Percentiles rank a stretch among this genome's conserved stretches.
Evolutionary conservation across 2,329 filamentous ascomycete species (phyloP).

Genomic region (Orbilia blumenaviensis): DNA sequence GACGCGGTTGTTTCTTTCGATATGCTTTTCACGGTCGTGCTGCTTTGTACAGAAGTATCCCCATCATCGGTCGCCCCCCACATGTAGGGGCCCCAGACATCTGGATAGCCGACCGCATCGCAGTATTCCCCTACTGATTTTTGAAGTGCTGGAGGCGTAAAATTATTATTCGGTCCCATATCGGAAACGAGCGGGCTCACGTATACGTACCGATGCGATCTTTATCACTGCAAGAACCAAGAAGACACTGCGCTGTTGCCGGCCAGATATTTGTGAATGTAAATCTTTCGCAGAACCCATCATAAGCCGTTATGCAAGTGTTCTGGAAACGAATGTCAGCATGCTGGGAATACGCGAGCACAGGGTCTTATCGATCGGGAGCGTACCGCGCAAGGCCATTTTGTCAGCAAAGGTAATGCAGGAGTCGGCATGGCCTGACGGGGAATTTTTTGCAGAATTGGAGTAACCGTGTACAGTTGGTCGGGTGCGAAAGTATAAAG

Average conservation of each 20-base stretch:
- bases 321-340: constrained; percentile 6
- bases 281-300: constrained; percentile 38
- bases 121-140: constrained; percentile 22
- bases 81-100: constrained; percentile 38
- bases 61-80: constrained; percentile 25
- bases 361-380: background rate
- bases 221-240: constrained; percentile 13
- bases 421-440: constrained; percentile 33
- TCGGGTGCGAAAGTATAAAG: background rate
- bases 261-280: constrained; percentile 41
- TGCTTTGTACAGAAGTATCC: background rate
- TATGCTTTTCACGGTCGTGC: background rate
- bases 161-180: background rate
- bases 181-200: too few relatives aligned
- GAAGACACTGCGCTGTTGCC: constrained; percentile 33
- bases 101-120: constrained; percentile 28
- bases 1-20: background rate
- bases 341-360: background rate
- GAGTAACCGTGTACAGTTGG: constrained; percentile 5
- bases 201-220: constrained; percentile 15
- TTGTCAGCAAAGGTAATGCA: constrained; percentile 28
- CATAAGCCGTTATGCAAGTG: constrained; percentile 40
- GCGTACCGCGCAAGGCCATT: constrained; percentile 41
- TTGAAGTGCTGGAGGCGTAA: constrained; percentile 7
- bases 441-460: background rate